phyloP scores from a whole-genome alignment of 2,329 filamentous ascomycete species.

The Pestalotiopsis sp. region DNA sequence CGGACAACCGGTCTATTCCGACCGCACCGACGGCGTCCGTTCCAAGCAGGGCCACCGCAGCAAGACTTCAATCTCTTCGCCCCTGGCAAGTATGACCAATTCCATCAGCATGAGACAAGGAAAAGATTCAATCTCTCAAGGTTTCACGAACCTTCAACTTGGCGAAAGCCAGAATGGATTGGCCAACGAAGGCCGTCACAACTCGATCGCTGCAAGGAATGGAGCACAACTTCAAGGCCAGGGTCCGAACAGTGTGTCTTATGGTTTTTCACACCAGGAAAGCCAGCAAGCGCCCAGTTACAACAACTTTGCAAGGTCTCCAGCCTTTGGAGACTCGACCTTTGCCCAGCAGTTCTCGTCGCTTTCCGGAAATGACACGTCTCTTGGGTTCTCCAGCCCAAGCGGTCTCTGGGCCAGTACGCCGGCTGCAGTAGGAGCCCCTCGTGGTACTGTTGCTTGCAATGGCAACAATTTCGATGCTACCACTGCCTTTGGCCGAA shows the following conservation, averaged over 20 bases:
- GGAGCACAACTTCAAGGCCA: not conserved
- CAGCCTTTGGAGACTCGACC: not conserved
- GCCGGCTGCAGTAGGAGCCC: conserved; percentile 26
- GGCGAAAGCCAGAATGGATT: not conserved
- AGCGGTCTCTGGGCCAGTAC: conserved; percentile 49
- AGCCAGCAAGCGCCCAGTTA: not conserved
- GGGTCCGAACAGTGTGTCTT: not conserved
- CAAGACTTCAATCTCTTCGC: not conserved
- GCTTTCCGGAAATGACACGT: not conserved
- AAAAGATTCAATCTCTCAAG: not conserved
- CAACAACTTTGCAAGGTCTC: not conserved
- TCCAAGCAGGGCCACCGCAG: conserved; percentile 1
- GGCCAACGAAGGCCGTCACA: too few species aligned
- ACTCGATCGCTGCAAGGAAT: not conserved
- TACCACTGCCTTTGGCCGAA: conserved; percentile 25
- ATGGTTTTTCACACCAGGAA: not conserved
- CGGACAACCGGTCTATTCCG: not conserved
- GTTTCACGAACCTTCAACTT: not conserved
- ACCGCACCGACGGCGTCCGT: not conserved
- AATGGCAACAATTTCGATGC: conserved; percentile 28
- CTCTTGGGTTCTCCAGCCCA: conserved; percentile 8
- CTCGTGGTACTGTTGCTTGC: conserved; percentile 21
- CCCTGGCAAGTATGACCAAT: not conserved
- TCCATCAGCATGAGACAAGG: not conserved
- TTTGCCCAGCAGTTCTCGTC: conserved; percentile 1